phyloP scores from a whole-genome alignment of 1,284 basidiomycete genomes.

The Psilocybe mexicana region DNA sequence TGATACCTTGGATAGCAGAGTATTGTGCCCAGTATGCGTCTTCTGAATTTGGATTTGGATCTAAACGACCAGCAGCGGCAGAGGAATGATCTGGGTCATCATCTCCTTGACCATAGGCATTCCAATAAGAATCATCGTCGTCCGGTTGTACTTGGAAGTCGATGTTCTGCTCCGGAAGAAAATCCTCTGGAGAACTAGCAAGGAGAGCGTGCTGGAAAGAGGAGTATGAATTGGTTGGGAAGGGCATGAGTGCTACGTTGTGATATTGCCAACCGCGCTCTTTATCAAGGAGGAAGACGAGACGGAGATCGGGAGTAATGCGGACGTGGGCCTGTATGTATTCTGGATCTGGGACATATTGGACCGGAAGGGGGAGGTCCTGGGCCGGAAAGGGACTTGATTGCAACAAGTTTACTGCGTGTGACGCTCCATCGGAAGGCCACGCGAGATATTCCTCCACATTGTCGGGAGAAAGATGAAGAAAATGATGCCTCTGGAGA shows the following conservation, averaged over 20 bases:
- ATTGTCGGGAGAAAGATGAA: conserved; percentile 46
- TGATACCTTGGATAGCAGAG: conserved; percentile 62
- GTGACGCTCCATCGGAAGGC: conserved; percentile 50
- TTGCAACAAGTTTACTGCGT: conserved; percentile 48
- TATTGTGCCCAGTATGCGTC: conserved; percentile 80
- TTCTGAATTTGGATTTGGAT: conserved; percentile 43
- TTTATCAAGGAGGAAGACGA: conserved; percentile 68
- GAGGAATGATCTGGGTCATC: conserved; percentile 26
- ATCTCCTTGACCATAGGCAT: conserved; percentile 52
- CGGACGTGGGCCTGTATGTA: conserved; percentile 62
- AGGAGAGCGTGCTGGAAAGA: conserved; percentile 41
- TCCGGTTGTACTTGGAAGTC: conserved; percentile 25
- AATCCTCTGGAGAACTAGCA: conserved; percentile 28
- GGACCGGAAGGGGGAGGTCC: conserved; percentile 40
- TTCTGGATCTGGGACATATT: conserved; percentile 63
- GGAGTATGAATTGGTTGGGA: conserved; percentile 52
- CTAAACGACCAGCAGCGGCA: conserved; percentile 18
- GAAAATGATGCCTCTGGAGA: conserved; percentile 64
- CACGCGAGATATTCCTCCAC: conserved; percentile 63
- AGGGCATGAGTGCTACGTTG: conserved; percentile 70
- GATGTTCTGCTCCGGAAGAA: conserved; percentile 28
- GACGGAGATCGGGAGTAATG: conserved; percentile 51
- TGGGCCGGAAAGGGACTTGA: conserved; percentile 38
- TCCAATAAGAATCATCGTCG: conserved; percentile 65
- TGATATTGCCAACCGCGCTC: conserved; percentile 67